A percentile compares a stretch with the other conserved stretches of the same genome.
Conservation (phyloP, 129 eudicot species). For the Ambrosia trifida region DNA sequence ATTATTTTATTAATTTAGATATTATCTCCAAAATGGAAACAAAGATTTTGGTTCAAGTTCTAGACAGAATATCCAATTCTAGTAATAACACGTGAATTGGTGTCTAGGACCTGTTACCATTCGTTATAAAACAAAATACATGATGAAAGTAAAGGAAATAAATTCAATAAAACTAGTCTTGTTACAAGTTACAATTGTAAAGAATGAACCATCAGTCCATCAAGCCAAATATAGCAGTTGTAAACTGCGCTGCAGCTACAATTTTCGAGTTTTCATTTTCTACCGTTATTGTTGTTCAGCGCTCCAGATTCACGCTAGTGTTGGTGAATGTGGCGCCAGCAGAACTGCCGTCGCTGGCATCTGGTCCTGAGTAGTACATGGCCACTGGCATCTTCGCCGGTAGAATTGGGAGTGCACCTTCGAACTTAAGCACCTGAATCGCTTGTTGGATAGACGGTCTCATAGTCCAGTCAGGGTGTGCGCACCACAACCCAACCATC, state of each 20-base stretch:
- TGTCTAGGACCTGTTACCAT: background rate
- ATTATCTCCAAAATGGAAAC: no score
- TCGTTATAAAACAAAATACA: no score
- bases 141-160: no score
- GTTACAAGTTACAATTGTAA: no score
- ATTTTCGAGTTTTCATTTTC: background rate
- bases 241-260: background rate
- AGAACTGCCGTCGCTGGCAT: constrained; percentile 14
- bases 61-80: background rate
- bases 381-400: constrained; percentile 39
- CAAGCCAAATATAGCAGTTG: background rate
- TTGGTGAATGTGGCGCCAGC: constrained; percentile 15
- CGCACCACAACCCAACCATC: constrained; percentile 60
- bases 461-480: constrained; percentile 44
- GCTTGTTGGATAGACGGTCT: constrained; percentile 56
- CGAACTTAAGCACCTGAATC: constrained; percentile 55
- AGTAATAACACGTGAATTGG: background rate
- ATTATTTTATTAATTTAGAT: no score
- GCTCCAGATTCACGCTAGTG: constrained; percentile 28
- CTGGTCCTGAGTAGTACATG: constrained; percentile 23
- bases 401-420: constrained; percentile 40
- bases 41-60: background rate
- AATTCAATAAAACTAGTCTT: no score
- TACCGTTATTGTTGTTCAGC: constrained; percentile 22
- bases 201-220: background rate